Base-by-base conservation (phyloP, 2,329 filamentous ascomycete species). In the Botrytis cinerea region DNA sequence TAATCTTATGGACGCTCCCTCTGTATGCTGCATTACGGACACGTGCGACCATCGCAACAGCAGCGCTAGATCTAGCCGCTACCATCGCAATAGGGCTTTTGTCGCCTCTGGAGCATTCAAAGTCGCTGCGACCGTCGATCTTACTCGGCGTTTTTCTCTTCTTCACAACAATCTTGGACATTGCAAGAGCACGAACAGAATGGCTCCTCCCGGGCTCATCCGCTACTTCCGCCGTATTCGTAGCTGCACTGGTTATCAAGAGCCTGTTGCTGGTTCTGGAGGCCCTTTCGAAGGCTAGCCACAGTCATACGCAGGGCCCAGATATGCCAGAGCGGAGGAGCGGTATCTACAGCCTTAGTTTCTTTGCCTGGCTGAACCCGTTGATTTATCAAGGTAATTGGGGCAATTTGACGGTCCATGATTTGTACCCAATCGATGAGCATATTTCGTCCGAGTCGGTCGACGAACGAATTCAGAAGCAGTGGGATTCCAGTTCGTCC, bases 291-390 rank as follows among this genome's bases (percentile, higher is more conserved):
- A 32, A 59, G 28, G 54, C 20, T 12, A 18, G 18, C 10, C 14
- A 12, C 22, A 12, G 10, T 7, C 20, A 32, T 12, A 28, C 25
- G 10, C 20, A 32, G 20, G 25, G 22, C 28, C 54, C 18, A 25
- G 10, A 20, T 22, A 22, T 25, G 20, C 54, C 54, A 12, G 28
- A 59, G 54, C 20, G 14, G 2, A 59, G 14, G 14, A 18, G 14
- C 45, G 25, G 54, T 59, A 25, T 59, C 0, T 46, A 16, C 45
- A 46, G 18, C 18, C 45, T 14, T 18, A 59, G 54, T 59, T 18
- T 83, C 54, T 81, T 82, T 72, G 81, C 77, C 76, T 84, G 82
- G 82, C 73, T 84, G 2, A 83, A 82, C 71, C 75, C 74, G 7
- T 71, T 83, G 9, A 80, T 84, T 72, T 48, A 75, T 16, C 69